A percentile compares a stretch with the other conserved stretches of the same genome.
Conservation (phyloP, 345 rosid genomes). For the Heritiera fomes region DNA sequence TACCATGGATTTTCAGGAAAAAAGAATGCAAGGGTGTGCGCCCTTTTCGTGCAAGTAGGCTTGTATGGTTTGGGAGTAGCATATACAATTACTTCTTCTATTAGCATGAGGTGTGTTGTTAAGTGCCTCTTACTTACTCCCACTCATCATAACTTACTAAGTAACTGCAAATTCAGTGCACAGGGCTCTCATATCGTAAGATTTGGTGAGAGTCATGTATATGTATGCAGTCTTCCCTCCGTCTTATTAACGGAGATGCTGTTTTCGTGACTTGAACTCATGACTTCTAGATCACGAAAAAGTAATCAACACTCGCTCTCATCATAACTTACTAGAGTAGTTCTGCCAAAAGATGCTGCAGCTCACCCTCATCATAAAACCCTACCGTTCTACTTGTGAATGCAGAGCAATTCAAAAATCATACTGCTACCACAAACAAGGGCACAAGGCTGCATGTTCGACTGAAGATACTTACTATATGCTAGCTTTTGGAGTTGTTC, state of each 20-base stretch:
- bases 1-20: constrained; percentile 35
- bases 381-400: not conserved
- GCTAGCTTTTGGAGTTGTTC: constrained; percentile 51
- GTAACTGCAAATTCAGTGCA: too few species aligned
- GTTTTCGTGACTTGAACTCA: too few species aligned
- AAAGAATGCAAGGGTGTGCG: constrained; percentile 36
- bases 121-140: not conserved
- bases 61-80: constrained; percentile 48
- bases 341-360: not conserved
- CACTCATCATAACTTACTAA: not conserved
- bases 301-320: too few species aligned
- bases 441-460: constrained; percentile 44
- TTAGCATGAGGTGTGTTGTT: constrained; percentile 47
- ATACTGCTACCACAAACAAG: constrained; percentile 49
- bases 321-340: not conserved
- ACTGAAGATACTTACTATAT: constrained; percentile 38
- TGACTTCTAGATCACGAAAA: too few species aligned
- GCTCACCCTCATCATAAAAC: not conserved
- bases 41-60: constrained; percentile 38
- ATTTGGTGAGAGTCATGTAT: too few species aligned
- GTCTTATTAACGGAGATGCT: too few species aligned
- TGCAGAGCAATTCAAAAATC: constrained; percentile 55
- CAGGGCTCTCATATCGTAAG: too few species aligned
- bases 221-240: too few species aligned
- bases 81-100: constrained; percentile 49